Evolutionary conservation across 2,329 filamentous ascomycete species (phyloP), one percentile per base, ranked within the genome.

Genomic region (Colletotrichum viniferum): DNA sequence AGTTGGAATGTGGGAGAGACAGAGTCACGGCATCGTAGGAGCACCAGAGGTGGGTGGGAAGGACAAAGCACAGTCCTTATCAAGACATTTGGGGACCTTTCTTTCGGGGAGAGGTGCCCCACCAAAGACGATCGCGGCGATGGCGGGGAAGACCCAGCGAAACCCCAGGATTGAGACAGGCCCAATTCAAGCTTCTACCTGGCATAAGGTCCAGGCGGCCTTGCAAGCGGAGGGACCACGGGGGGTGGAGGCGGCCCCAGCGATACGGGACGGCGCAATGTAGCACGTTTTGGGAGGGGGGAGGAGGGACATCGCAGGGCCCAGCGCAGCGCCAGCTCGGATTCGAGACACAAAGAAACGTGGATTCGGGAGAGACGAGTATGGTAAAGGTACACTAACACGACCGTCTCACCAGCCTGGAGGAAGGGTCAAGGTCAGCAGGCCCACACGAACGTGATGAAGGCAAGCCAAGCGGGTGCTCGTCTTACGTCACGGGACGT

Each of bases 401-500:
- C 43, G 30, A 34, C 61, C 32, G 32, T 24, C 65, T 38, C 43
- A 16, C 43, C 28, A 58, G 43, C n/a, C 43, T 52, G 64, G 18
- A 16, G 64, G 21, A 28, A 63, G 21, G 34, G 36, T 63, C 7
- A 28, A 28, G 34, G 72, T 74, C 72, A 74, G 68, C 72, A 66
- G 72, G 72, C 36, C 72, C 68, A 71, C 71, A 52, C 67, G 48
- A 60, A 32, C 55, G 68, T 60, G 71, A 55, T 38, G 38, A 24
- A 43, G 43, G 43, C 43, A 58, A 68, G 69, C 43, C 55, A 34
- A 65, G 55, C 66, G 55, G 66, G n/a, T 52, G 32, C 60, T 71
- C 18, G 43, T 75, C 69, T 73, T 73, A 75, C 69, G 69, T 75
- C 73, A 75, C 69, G 63, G 62, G 43, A 56, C n/a, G n/a, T n/a